Evolutionary conservation across 305 asterid genomes (phyloP).

Genomic region (Stenogyne calaminthoides): DNA sequence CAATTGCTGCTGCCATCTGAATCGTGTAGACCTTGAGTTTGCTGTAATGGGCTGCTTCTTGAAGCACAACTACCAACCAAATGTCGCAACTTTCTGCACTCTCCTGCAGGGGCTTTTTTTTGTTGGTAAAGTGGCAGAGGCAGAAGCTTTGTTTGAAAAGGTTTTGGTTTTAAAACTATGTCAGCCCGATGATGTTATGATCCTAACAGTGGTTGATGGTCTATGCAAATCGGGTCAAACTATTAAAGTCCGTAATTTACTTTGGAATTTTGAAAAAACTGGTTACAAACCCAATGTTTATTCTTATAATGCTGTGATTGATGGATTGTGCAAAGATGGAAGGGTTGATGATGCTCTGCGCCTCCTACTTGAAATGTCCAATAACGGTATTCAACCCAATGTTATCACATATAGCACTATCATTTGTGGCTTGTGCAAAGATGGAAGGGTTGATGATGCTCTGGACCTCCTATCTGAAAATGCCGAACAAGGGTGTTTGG

Average conservation of each 20-base stretch:
- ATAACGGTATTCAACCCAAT: neutral
- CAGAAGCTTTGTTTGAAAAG: no score
- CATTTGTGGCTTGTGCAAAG: no score
- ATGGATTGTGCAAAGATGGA: neutral
- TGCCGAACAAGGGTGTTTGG: no score
- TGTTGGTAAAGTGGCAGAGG: no score
- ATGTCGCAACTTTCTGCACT: conserved; percentile 4
- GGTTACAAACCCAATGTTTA: no score
- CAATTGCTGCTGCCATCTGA: conserved; percentile 29
- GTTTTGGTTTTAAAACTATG: neutral
- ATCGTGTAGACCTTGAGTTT: conserved; percentile 19
- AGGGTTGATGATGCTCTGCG: no score
- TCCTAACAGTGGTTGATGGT: conserved; percentile 2
- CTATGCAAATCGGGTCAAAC: conserved; percentile 6
- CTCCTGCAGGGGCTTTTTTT: neutral
- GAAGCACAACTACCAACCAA: neutral
- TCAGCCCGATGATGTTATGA: conserved; percentile 5
- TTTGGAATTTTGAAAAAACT: no score
- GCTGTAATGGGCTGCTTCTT: conserved; percentile 14
- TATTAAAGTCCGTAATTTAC: neutral
- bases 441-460: no score
- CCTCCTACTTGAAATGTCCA: neutral
- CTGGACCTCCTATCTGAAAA: no score
- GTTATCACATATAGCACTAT: neutral
- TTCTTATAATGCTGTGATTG: no score